Conservation (phyloP, 176 grass and related monocot species). For the Eremochloa ophiuroides region DNA sequence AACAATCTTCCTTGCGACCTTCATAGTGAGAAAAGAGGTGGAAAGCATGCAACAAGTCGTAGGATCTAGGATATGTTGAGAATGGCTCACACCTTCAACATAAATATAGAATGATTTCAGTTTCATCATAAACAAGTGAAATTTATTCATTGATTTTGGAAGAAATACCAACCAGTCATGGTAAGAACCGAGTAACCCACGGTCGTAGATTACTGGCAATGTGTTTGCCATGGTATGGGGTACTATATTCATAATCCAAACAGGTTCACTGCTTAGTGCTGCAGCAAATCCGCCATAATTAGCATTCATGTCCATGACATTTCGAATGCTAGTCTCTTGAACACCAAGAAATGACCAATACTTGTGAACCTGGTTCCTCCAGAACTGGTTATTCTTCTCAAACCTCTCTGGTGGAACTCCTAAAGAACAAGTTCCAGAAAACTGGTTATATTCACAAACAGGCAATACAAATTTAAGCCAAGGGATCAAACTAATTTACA, state of each 20-base stretch:
- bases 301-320: conserved; percentile 99
- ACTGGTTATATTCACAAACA: conserved; percentile 19
- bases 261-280: conserved; percentile 60
- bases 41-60: conserved; percentile 84
- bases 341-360: conserved; percentile 80
- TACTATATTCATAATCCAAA: conserved; percentile 97
- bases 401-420: conserved; percentile 74
- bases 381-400: conserved; percentile 63
- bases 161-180: conserved; percentile 85
- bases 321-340: conserved; percentile 61
- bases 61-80: conserved; percentile 94
- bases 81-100: conserved; percentile 89
- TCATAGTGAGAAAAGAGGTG: conserved; percentile 80
- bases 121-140: conserved; percentile 21
- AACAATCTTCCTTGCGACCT: conserved; percentile 53
- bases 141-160: neutral
- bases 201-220: conserved; percentile 78
- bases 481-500: conserved; percentile 1
- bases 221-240: conserved; percentile 63
- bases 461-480: conserved; percentile 1
- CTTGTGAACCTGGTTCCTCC: conserved; percentile 60
- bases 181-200: conserved; percentile 75
- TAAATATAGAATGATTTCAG: neutral
- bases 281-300: conserved; percentile 84
- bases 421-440: conserved; percentile 41